Percentiles rank a stretch among this genome's conserved stretches.
Evolutionary conservation across 208 protist species (phyloP).

Genomic region (Acanthamoeba culbertsoni): DNA sequence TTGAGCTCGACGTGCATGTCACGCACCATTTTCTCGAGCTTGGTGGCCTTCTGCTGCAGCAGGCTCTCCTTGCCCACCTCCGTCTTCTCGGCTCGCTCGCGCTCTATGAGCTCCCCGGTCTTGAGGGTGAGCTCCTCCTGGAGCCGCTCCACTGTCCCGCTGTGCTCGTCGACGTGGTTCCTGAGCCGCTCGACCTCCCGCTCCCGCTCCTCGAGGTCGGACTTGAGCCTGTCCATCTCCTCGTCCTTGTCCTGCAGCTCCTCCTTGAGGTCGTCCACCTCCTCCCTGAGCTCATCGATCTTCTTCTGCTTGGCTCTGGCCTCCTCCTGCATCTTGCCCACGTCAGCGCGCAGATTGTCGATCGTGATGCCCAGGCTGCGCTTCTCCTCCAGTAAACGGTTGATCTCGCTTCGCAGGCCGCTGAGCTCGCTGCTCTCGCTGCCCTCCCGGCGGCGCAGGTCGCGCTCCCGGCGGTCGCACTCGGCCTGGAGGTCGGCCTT

Average conservation of each 20-base stretch:
- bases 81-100: constrained; percentile 20
- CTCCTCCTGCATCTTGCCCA: background rate
- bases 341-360: background rate
- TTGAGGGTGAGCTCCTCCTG: background rate
- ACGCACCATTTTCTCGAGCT: constrained; percentile 53
- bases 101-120: constrained; percentile 31
- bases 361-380: background rate
- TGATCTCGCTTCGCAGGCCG: background rate
- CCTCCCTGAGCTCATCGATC: background rate
- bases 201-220: background rate
- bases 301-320: background rate
- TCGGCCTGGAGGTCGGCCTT: constrained; percentile 1
- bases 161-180: constrained; percentile 19
- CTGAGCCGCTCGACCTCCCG: background rate
- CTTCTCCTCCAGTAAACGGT: constrained; percentile 26
- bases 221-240: background rate
- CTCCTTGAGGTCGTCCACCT: constrained; percentile 25
- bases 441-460: background rate
- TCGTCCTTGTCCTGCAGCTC: background rate
- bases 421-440: background rate
- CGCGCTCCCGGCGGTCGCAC: background rate
- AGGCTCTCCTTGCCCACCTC: constrained; percentile 48
- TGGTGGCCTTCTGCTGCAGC: constrained; percentile 41
- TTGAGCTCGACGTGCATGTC: constrained; percentile 56
- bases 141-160: background rate